These are phyloP conservation scores for Breynia disticha DNA, from an alignment of 441 rosid genomes.

Conservation along the genomic window DNA sequence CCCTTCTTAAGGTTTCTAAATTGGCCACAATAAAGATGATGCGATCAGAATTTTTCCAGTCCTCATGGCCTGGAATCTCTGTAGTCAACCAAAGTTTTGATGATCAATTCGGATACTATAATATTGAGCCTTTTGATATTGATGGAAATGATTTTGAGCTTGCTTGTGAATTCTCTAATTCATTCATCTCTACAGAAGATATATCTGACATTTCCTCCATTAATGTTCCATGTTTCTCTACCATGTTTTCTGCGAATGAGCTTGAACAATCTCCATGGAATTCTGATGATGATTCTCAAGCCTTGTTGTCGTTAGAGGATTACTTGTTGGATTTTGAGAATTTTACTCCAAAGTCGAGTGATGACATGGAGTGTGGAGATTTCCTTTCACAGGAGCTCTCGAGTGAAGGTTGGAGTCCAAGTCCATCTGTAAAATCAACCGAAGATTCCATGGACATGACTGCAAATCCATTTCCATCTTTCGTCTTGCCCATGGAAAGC, in stretches of 20 bases:
- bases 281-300: constrained; percentile 9
- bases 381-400: background rate
- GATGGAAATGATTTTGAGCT: constrained; percentile 5
- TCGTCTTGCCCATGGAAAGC: constrained; percentile 19
- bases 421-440: constrained; percentile 23
- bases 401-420: constrained; percentile 27
- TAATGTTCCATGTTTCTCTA: constrained; percentile 12
- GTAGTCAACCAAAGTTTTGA: constrained; percentile 15
- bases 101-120: constrained; percentile 6
- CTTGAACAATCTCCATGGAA: constrained; percentile 12
- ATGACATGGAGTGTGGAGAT: constrained; percentile 13
- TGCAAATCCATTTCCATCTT: constrained; percentile 5
- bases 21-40: constrained; percentile 15
- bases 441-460: constrained; percentile 8
- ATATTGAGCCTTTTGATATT: background rate
- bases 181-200: constrained; percentile 21
- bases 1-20: background rate
- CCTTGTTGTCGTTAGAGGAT: constrained; percentile 14
- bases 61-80: constrained; percentile 25
- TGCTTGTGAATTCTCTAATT: constrained; percentile 18
- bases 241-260: constrained; percentile 12
- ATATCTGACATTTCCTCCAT: constrained; percentile 14
- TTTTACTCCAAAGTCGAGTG: constrained; percentile 18
- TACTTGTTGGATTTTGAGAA: constrained; percentile 17
- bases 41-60: constrained; percentile 21